Conservation (phyloP, 2,329 filamentous ascomycete species). For the Tolypocladium ophioglossoides region DNA sequence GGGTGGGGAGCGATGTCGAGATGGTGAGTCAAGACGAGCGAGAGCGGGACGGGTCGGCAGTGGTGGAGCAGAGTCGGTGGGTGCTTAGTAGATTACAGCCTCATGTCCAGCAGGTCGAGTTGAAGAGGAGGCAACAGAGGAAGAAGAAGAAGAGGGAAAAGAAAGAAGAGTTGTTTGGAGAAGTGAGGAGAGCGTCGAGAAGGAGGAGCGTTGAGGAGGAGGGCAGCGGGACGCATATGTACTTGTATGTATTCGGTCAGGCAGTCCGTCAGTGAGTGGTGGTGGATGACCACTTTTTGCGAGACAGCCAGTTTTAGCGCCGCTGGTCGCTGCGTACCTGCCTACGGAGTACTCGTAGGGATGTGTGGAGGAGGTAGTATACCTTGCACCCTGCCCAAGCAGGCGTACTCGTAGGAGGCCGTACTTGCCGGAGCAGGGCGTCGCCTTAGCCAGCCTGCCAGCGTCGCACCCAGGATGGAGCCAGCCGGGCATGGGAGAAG, state of each 20-base stretch:
- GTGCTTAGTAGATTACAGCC: slow-evolving; percentile 1
- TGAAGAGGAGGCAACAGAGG: background rate
- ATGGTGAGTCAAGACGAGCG: slow-evolving; percentile 9
- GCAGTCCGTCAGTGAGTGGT: background rate
- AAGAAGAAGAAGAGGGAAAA: background rate
- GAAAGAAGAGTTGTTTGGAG: slow-evolving; percentile 1
- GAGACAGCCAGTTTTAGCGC: slow-evolving; percentile 6
- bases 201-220: slow-evolving; percentile 3
- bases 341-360: too few species aligned
- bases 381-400: background rate
- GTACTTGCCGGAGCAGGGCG: background rate
- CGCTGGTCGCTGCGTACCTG: slow-evolving; percentile 6
- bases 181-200: slow-evolving; percentile 1
- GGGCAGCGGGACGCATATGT: slow-evolving; percentile 13
- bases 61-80: background rate
- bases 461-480: background rate
- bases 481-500: background rate
- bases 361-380: background rate
- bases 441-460: background rate
- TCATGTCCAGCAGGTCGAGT: background rate
- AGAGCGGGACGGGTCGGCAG: slow-evolving; percentile 6
- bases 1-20: slow-evolving; percentile 4
- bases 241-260: slow-evolving; percentile 3
- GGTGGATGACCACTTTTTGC: slow-evolving; percentile 5
- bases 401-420: background rate